A percentile compares a stretch with the other conserved stretches of the same genome.
These are phyloP conservation scores for Aspergillus terreus DNA, from an alignment of 2,329 filamentous ascomycete species.

Conservation along the genomic window DNA sequence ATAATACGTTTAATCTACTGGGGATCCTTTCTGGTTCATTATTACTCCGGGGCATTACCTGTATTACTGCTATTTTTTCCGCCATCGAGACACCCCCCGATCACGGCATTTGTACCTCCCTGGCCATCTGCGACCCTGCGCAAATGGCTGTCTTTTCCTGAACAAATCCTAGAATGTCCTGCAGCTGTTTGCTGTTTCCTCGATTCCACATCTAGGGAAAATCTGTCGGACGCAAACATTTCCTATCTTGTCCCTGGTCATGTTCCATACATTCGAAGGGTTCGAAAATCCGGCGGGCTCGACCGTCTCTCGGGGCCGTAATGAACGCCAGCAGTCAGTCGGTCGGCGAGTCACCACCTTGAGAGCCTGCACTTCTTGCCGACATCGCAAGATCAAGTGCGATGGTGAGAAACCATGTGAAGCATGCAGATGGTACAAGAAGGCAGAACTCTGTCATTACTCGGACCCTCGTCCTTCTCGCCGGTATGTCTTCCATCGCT, in stretches of 20 bases:
- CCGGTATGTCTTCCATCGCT: constrained; percentile 53
- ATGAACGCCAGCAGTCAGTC: constrained; percentile 32
- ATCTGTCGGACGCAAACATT: neutral
- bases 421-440: constrained; percentile 77
- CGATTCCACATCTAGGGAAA: neutral
- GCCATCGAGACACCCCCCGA: constrained; percentile 4
- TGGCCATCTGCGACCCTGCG: constrained; percentile 1
- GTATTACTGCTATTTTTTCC: constrained; percentile 4
- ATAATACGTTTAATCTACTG: neutral
- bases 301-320: constrained; percentile 26
- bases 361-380: constrained; percentile 68
- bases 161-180: constrained; percentile 8
- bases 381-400: constrained; percentile 78
- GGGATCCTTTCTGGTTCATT: neutral
- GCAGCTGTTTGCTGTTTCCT: constrained; percentile 12
- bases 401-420: constrained; percentile 78
- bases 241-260: constrained; percentile 15
- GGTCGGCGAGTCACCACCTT: constrained; percentile 37
- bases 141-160: constrained; percentile 9
- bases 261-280: constrained; percentile 43
- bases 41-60: neutral
- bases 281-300: constrained; percentile 33
- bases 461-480: constrained; percentile 76
- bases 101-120: constrained; percentile 5
- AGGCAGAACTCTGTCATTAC: constrained; percentile 74